Conservation (phyloP, 2,329 filamentous ascomycete genomes). For the Fusarium clavum region DNA sequence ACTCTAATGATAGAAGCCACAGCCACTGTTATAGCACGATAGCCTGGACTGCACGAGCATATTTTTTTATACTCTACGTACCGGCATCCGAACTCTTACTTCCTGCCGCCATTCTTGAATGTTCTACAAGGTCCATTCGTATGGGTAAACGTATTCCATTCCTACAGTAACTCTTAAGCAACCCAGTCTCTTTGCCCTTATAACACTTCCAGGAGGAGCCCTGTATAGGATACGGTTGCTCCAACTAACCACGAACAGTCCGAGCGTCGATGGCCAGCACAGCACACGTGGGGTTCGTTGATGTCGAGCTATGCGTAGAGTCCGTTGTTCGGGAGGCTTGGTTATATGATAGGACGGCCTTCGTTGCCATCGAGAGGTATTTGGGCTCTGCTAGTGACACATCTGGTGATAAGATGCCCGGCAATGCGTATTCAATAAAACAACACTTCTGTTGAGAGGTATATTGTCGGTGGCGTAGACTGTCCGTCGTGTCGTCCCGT, state of each 20-base stretch:
- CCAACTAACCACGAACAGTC: neutral
- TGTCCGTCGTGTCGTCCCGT: neutral
- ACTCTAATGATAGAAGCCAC: too few species aligned
- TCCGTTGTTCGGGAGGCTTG: neutral
- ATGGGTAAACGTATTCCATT: too few species aligned
- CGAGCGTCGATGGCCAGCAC: neutral
- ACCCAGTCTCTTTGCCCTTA: neutral
- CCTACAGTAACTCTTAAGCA: too few species aligned
- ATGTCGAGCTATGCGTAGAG: fast-evolving
- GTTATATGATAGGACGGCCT: neutral
- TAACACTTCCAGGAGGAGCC: neutral
- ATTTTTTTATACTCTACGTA: too few species aligned
- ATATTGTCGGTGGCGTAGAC: neutral
- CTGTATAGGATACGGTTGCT: neutral
- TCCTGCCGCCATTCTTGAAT: too few species aligned
- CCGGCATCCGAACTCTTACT: too few species aligned
- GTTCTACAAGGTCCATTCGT: too few species aligned
- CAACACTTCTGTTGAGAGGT: neutral
- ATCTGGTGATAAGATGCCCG: neutral
- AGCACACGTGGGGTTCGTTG: neutral
- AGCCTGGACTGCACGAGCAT: too few species aligned
- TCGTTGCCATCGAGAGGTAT: neutral
- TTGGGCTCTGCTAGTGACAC: too few species aligned
- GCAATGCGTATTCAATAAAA: neutral
- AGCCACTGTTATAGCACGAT: too few species aligned